phyloP scores from a whole-genome alignment of 305 asterid species.

The Ilex paraguariensis region DNA sequence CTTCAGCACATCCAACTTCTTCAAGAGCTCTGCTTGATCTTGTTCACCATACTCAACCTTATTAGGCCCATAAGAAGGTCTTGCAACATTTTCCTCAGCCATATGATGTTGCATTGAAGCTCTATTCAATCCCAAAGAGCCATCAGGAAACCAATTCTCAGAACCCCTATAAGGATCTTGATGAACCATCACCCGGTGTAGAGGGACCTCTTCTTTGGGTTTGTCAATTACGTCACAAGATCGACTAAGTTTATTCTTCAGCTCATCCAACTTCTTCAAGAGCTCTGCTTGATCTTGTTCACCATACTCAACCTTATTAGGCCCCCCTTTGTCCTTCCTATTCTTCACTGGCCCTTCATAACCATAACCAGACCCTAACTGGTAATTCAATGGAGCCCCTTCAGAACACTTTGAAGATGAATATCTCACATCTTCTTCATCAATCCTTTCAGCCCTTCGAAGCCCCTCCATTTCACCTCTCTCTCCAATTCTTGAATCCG shows the following conservation, averaged over 20 bases:
- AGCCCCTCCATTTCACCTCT: constrained; percentile 24
- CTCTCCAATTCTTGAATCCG: constrained; percentile 28
- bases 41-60: constrained; percentile 36
- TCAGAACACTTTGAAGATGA: constrained; percentile 14
- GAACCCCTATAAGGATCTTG: constrained; percentile 40
- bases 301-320: constrained; percentile 24
- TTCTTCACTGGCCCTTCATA: constrained; percentile 19
- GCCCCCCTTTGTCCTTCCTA: constrained; percentile 21
- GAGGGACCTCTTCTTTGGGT: constrained; percentile 48
- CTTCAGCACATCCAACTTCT: constrained; percentile 59
- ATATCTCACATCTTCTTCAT: constrained; percentile 23
- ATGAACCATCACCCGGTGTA: constrained; percentile 33
- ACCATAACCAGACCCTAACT: constrained; percentile 25
- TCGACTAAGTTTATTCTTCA: constrained; percentile 42
- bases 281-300: constrained; percentile 60
- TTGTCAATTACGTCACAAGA: constrained; percentile 33
- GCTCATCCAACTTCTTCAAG: constrained; percentile 61
- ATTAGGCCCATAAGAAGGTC: constrained; percentile 20
- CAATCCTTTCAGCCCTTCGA: constrained; percentile 36
- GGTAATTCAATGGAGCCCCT: constrained; percentile 23
- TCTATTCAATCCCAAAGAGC: constrained; percentile 27
- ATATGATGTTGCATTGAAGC: constrained; percentile 22
- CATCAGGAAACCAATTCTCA: constrained; percentile 34
- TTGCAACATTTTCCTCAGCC: constrained; percentile 20
- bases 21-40: constrained; percentile 56